A percentile compares a stretch with the other conserved stretches of the same genome.
Evolutionary conservation across 2,329 filamentous ascomycete species (phyloP).

Genomic region (Aspergillus tamarii): DNA sequence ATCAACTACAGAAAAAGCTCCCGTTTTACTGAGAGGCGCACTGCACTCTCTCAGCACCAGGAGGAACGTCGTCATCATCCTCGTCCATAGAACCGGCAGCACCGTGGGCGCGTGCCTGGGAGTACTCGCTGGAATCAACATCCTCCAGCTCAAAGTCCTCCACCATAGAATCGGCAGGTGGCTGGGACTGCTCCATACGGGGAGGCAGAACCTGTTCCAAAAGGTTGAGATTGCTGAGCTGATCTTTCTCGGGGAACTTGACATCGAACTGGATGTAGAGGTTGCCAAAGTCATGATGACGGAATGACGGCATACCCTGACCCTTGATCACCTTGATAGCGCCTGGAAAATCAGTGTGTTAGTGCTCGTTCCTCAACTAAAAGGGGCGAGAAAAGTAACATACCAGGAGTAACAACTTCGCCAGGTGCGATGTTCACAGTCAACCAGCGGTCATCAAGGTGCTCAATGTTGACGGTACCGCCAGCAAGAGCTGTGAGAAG

Average conservation of each 20-base stretch:
- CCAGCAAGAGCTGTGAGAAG: constrained; percentile 92
- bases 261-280: constrained; percentile 97
- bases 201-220: constrained; percentile 85
- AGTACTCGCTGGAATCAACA: constrained; percentile 69
- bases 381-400: constrained; percentile 36
- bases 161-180: constrained; percentile 84
- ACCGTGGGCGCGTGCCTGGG: constrained; percentile 68
- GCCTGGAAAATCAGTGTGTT: constrained; percentile 55
- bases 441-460: constrained; percentile 96
- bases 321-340: constrained; percentile 91
- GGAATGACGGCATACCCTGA: constrained; percentile 95
- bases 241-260: constrained; percentile 85
- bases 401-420: constrained; percentile 92
- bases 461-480: constrained; percentile 88
- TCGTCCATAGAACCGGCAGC: constrained; percentile 69
- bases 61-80: constrained; percentile 63
- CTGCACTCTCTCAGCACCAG: constrained; percentile 54
- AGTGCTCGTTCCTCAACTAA: not conserved
- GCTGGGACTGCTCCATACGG: constrained; percentile 64
- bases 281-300: constrained; percentile 95
- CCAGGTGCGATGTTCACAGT: constrained; percentile 90
- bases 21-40: constrained; percentile 55
- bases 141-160: constrained; percentile 88
- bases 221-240: constrained; percentile 71
- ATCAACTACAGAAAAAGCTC: constrained; percentile 16